phyloP scores from a whole-genome alignment of 179 eudicot genomes.

The Sideroxylon spinosum region DNA sequence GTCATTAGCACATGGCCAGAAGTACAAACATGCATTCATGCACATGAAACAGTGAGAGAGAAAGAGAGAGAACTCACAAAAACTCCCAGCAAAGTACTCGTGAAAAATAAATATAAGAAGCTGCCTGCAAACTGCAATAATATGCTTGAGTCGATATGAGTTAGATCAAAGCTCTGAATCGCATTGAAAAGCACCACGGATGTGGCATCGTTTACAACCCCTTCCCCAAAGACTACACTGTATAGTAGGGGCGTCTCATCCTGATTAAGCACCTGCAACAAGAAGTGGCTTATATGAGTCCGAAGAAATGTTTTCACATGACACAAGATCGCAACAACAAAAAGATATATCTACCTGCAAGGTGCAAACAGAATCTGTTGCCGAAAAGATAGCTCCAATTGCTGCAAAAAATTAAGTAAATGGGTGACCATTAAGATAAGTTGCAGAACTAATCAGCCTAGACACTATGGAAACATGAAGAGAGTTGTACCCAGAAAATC shows the following conservation, averaged over 20 bases:
- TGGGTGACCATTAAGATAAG: background rate
- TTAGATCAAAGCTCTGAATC: constrained; percentile 52
- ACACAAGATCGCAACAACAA: background rate
- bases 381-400: constrained; percentile 54
- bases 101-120: constrained; percentile 66
- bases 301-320: background rate
- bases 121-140: constrained; percentile 59
- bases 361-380: constrained; percentile 66
- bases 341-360: constrained; percentile 33
- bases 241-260: constrained; percentile 54
- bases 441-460: background rate
- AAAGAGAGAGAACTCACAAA: constrained; percentile 45
- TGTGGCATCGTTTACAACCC: constrained; percentile 63
- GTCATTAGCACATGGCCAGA: constrained; percentile 6
- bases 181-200: constrained; percentile 60
- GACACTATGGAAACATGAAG: constrained; percentile 2
- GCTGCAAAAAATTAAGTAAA: constrained; percentile 27
- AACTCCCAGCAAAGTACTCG: constrained; percentile 81
- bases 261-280: constrained; percentile 51
- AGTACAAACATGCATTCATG: background rate
- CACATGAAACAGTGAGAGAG: background rate
- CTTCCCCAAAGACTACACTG: constrained; percentile 63
- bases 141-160: constrained; percentile 39
- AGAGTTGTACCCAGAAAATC: constrained; percentile 58
- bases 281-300: background rate